Conservation (phyloP, 2,329 filamentous ascomycete genomes). For the Ceratocystis diversiconidia region DNA sequence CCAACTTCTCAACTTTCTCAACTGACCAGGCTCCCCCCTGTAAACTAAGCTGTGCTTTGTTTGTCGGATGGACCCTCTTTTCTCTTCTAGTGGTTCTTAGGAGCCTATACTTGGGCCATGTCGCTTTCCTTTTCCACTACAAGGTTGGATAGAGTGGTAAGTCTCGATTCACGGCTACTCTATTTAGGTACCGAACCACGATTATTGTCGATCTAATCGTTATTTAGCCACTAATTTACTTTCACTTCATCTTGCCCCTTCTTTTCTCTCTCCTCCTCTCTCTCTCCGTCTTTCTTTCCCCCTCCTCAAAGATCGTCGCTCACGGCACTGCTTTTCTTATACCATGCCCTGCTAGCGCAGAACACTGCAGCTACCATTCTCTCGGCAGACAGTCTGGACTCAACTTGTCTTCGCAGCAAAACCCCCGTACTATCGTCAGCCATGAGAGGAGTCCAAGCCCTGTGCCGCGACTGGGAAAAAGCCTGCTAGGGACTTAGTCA, state of each 20-base stretch:
- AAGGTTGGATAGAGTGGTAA: background rate
- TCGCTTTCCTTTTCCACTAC: background rate
- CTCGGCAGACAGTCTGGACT: background rate
- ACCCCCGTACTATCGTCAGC: background rate
- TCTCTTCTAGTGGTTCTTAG: background rate
- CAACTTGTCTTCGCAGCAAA: background rate
- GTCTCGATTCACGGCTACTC: background rate
- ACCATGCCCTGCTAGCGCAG: background rate
- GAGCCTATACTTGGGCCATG: constrained; percentile 3
- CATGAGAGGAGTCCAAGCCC: background rate
- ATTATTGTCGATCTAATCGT: background rate
- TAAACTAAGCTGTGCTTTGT: background rate
- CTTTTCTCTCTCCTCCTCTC: background rate
- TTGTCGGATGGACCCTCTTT: constrained; percentile 1
- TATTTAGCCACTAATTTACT: background rate
- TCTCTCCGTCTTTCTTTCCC: background rate
- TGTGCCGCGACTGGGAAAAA: background rate
- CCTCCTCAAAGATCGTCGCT: background rate
- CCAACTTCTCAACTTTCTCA: background rate
- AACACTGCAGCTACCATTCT: background rate
- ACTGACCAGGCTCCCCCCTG: background rate
- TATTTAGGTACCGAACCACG: constrained; percentile 1
- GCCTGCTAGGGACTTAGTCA: background rate
- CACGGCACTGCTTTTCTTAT: background rate
- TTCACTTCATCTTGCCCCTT: background rate